Evolutionary conservation across 257 asterid species (phyloP).

Genomic region (Coffea eugenioides): DNA sequence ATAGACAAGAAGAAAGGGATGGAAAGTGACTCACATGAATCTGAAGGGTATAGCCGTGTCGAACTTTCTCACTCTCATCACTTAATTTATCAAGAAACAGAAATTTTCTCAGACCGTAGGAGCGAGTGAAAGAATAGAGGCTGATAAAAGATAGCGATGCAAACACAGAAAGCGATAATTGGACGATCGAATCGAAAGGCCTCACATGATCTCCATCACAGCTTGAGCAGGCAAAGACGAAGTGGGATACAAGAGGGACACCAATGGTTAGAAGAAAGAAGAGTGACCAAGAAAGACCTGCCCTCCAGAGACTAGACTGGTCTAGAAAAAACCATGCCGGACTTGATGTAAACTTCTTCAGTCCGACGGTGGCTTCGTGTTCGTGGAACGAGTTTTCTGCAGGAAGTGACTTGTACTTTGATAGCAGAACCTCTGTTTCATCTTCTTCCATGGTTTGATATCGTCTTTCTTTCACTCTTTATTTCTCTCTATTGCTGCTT

Average conservation of each 20-base stretch:
- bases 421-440: slow-evolving; percentile 22
- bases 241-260: slow-evolving; percentile 72
- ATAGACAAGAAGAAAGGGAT: background rate
- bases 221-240: slow-evolving; percentile 52
- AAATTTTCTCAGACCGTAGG: slow-evolving; percentile 67
- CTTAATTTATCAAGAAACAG: slow-evolving; percentile 72
- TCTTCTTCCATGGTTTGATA: slow-evolving; percentile 30
- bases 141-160: slow-evolving; percentile 70
- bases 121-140: slow-evolving; percentile 57
- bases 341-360: slow-evolving; percentile 54
- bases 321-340: slow-evolving; percentile 78
- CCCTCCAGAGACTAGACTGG: slow-evolving; percentile 62
- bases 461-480: background rate
- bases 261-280: slow-evolving; percentile 66
- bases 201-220: slow-evolving; percentile 62
- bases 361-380: slow-evolving; percentile 33
- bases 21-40: slow-evolving; percentile 50
- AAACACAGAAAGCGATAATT: slow-evolving; percentile 62
- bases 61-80: slow-evolving; percentile 68
- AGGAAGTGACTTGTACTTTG: slow-evolving; percentile 22
- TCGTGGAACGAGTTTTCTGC: slow-evolving; percentile 29
- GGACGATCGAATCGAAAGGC: slow-evolving; percentile 64
- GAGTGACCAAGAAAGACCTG: slow-evolving; percentile 80
- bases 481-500: background rate
- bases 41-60: slow-evolving; percentile 59